Evolutionary conservation across 2,329 filamentous ascomycete species (phyloP), one percentile per base, ranked within the genome.

Genomic region (Colletotrichum somersetense): DNA sequence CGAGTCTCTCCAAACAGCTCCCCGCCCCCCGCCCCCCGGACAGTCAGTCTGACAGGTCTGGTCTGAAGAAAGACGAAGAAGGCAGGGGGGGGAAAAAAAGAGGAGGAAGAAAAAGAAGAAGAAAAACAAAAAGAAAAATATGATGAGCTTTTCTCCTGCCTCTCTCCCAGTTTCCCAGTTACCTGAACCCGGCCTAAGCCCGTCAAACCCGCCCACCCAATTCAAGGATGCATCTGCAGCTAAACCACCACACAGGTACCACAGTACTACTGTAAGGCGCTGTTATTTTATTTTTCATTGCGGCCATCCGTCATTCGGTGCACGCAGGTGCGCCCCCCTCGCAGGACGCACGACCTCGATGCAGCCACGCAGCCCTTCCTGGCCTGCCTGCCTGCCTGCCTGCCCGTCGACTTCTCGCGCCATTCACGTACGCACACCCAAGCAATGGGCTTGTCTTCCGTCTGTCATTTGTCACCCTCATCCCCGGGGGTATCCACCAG

Each of bases 151-250:
- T 16, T 18, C 20, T 16, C n/a, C 33, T 62, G 38, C 35, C 46
- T 38, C 44, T 53, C 52, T 35, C 48, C n/a, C n/a, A n/a, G n/a
- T n/a, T n/a, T 38, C 42, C 38, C 33, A 52, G 44, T 40, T 67
- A 40, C 63, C 42, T 50, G 53, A 18, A n/a, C 53, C 63, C 55
- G 56, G 62, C 68, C 64, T 8, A 57, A 33, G 40, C 68, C 64
- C 64, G 63, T 50, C 67, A 62, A 71, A 66, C 67, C 62, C 68
- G 64, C 56, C 64, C 69, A 64, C 50, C 58, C 40, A 62, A 50
- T 30, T 48, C 64, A 71, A 65, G 53, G 69, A 69, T 72, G 69
- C 62, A 70, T 66, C 53, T 61, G 58, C 69, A 59, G 57, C 58
- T 30, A 3, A 30, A 30, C 30, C 30, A 30, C 30, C 4, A 30